Conservation (phyloP, 768 basidiomycete genomes). For the Boletus edulis region DNA sequence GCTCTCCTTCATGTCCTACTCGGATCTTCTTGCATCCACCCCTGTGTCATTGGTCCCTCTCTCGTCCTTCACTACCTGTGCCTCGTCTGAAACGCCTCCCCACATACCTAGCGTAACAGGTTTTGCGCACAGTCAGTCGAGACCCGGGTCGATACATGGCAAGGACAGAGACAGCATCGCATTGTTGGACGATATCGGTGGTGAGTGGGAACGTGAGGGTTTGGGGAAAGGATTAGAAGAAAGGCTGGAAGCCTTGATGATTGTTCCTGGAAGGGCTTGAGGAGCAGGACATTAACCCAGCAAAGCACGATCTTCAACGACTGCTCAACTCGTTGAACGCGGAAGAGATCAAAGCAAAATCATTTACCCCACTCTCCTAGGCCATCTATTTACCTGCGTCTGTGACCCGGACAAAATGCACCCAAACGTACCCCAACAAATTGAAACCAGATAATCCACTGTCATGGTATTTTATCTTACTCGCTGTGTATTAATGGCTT, state of each 20-base stretch:
- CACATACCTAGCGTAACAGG: constrained; percentile 67
- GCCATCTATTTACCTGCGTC: not conserved
- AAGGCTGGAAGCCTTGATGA: constrained; percentile 62
- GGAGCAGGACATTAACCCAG: not conserved
- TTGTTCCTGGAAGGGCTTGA: constrained; percentile 27
- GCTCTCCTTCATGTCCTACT: constrained; percentile 86
- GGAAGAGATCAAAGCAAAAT: constrained; percentile 1
- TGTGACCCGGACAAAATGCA: not conserved
- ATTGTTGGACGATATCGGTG: constrained; percentile 63
- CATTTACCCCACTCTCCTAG: not conserved
- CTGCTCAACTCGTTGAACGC: not conserved
- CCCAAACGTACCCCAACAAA: not conserved
- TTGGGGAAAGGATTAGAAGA: constrained; percentile 82
- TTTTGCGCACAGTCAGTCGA: constrained; percentile 32
- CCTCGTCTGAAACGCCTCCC: constrained; percentile 61
- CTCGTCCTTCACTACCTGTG: constrained; percentile 66
- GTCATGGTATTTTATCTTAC: constrained; percentile 24
- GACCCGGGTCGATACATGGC: constrained; percentile 24
- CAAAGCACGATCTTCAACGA: not conserved
- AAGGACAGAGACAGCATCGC: constrained; percentile 41
- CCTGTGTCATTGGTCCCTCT: constrained; percentile 73
- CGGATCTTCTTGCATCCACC: constrained; percentile 76
- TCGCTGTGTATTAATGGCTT: constrained; percentile 24
- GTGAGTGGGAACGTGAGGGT: constrained; percentile 88
- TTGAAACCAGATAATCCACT: constrained; percentile 17